A percentile compares a stretch with the other conserved stretches of the same genome.
phyloP scores from a whole-genome alignment of 176 grass and related monocot genomes.

The Panicum miliaceum region DNA sequence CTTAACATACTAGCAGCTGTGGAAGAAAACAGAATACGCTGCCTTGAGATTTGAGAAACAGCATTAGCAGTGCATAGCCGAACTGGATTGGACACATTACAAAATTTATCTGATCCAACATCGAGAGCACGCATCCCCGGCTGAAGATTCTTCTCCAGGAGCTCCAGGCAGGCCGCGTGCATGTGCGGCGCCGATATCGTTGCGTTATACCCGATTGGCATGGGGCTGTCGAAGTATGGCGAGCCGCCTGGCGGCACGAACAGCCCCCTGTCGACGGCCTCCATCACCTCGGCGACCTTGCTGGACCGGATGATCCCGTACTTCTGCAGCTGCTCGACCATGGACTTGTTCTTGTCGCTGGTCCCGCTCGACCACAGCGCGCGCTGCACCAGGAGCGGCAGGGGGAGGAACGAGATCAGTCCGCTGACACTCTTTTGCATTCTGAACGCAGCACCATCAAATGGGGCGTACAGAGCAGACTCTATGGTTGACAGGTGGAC shows the following conservation, averaged over 20 bases:
- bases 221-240: slow-evolving; percentile 69
- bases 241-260: slow-evolving; percentile 60
- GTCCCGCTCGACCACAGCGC: slow-evolving; percentile 60
- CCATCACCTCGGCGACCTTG: slow-evolving; percentile 66
- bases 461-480: neutral
- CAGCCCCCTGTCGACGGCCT: slow-evolving; percentile 61
- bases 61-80: neutral
- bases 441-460: neutral
- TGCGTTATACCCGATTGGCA: slow-evolving; percentile 76
- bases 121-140: slow-evolving; percentile 76
- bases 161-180: slow-evolving; percentile 75
- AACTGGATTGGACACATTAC: neutral
- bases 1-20: neutral
- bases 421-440: slow-evolving; percentile 3
- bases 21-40: neutral
- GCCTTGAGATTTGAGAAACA: neutral
- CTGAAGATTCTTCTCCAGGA: slow-evolving; percentile 70
- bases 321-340: slow-evolving; percentile 72
- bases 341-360: slow-evolving; percentile 63
- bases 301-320: slow-evolving; percentile 53
- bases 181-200: slow-evolving; percentile 86
- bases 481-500: neutral
- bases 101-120: slow-evolving; percentile 73
- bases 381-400: slow-evolving; percentile 31
- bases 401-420: slow-evolving; percentile 18